A percentile compares a stretch with the other conserved stretches of the same genome.
phyloP scores from a whole-genome alignment of 2,329 filamentous ascomycete species.

The Leptographium procerum region DNA sequence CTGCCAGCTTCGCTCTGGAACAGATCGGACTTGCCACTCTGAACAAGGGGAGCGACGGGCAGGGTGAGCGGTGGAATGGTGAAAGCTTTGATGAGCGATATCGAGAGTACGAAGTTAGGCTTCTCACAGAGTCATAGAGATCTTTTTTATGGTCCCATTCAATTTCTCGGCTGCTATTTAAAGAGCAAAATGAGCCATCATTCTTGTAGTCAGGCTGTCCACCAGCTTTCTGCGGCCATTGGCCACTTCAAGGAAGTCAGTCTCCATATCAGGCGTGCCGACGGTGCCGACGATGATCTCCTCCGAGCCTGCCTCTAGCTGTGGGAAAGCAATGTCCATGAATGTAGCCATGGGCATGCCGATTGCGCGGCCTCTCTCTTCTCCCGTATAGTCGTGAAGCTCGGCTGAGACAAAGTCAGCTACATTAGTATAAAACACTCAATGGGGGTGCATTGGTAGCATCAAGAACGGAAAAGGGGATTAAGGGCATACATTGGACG shows the following conservation, averaged over 20 bases:
- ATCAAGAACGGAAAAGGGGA: background rate
- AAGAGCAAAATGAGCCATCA: background rate
- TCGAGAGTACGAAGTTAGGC: background rate
- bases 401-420: conserved; percentile 8
- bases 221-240: background rate
- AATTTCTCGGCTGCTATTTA: too few relatives aligned
- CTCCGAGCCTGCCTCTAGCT: conserved; percentile 22
- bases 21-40: conserved; percentile 1
- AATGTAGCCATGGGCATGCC: conserved; percentile 20
- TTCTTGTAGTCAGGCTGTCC: background rate
- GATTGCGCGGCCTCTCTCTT: conserved; percentile 10
- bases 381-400: conserved; percentile 14
- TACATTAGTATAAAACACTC: too few relatives aligned
- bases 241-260: background rate
- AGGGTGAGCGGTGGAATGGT: background rate
- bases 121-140: too few relatives aligned
- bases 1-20: conserved; percentile 2
- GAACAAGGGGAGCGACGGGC: background rate
- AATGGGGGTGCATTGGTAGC: too few relatives aligned
- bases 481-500: conserved; percentile 23
- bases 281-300: background rate
- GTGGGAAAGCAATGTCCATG: conserved; percentile 22
- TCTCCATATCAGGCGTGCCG: background rate
- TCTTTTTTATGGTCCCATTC: too few relatives aligned
- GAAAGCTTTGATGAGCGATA: background rate